These are phyloP conservation scores for Chaetoceros tenuissimus DNA, from an alignment of 108 stramenopile species.

Conservation along the genomic window DNA sequence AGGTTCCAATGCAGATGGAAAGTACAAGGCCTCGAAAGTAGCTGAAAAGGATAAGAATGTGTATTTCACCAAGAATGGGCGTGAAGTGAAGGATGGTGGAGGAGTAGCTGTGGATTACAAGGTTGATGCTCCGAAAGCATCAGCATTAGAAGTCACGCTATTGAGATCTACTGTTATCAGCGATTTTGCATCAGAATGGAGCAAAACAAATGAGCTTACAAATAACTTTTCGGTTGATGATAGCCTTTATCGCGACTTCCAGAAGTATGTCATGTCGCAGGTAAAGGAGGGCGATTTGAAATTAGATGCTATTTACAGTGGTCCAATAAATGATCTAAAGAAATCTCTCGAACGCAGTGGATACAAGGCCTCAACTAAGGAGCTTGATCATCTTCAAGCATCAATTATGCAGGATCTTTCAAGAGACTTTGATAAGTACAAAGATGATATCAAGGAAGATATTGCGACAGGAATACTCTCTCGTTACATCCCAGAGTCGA, in stretches of 20 bases:
- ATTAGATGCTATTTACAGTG: slow-evolving; percentile 58
- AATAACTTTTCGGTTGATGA: slow-evolving; percentile 75
- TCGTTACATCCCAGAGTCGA: slow-evolving; percentile 76
- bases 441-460: slow-evolving; percentile 79
- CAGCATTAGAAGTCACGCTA: slow-evolving; percentile 79
- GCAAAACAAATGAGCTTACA: slow-evolving; percentile 51
- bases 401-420: slow-evolving; percentile 62
- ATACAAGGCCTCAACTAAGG: slow-evolving; percentile 50
- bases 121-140: slow-evolving; percentile 72
- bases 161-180: slow-evolving; percentile 58
- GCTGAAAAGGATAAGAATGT: slow-evolving; percentile 54
- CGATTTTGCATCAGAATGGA: slow-evolving; percentile 85
- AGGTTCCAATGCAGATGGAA: slow-evolving; percentile 29
- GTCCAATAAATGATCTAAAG: slow-evolving; percentile 55
- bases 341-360: slow-evolving; percentile 56
- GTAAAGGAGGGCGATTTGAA: slow-evolving; percentile 63
- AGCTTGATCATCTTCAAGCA: slow-evolving; percentile 54
- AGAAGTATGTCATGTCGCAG: slow-evolving; percentile 53
- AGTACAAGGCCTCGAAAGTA: slow-evolving; percentile 48
- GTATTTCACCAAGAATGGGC: slow-evolving; percentile 67
- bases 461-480: slow-evolving; percentile 65
- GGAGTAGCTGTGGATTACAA: slow-evolving; percentile 89
- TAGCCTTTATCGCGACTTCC: slow-evolving; percentile 60
- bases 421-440: slow-evolving; percentile 78
- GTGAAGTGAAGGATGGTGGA: slow-evolving; percentile 84